Evolutionary conservation across 2,329 filamentous ascomycete genomes (phyloP).

Genomic region (Alternaria hordeiaustralica): DNA sequence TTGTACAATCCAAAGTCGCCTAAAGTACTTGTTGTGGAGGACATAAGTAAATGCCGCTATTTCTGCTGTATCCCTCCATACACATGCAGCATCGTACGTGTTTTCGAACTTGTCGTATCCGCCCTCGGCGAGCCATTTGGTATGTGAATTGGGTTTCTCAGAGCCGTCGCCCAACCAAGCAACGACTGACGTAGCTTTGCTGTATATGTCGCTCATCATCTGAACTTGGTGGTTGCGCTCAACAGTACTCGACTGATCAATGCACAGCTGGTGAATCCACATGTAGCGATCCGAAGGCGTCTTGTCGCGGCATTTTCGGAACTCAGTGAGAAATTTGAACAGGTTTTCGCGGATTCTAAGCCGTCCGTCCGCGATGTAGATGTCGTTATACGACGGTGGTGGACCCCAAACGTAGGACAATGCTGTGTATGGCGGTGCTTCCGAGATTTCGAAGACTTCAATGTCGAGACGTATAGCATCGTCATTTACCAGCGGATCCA

Average conservation of each 20-base stretch:
- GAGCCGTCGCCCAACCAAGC: not conserved
- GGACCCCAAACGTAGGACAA: not conserved
- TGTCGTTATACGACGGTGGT: not conserved
- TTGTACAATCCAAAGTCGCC: not conserved
- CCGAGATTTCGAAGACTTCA: not conserved
- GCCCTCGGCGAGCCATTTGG: not conserved
- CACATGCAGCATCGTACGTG: not conserved
- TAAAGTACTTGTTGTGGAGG: not conserved
- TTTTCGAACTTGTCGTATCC: not conserved
- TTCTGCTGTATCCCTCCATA: not conserved
- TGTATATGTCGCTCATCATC: not conserved
- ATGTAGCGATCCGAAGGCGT: accelerated
- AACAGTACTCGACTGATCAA: not conserved
- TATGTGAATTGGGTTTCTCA: not conserved
- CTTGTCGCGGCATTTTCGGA: not conserved
- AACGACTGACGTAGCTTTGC: not conserved
- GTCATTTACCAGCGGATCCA: not conserved
- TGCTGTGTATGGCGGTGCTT: not conserved
- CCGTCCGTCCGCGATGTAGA: not conserved
- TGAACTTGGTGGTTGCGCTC: not conserved
- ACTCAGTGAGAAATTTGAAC: not conserved
- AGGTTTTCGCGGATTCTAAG: not conserved
- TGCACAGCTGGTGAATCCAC: not conserved
- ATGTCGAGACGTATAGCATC: not conserved
- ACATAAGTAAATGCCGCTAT: not conserved